Conservation (phyloP, 495 filamentous ascomycete species). For the Xylona heveae region DNA sequence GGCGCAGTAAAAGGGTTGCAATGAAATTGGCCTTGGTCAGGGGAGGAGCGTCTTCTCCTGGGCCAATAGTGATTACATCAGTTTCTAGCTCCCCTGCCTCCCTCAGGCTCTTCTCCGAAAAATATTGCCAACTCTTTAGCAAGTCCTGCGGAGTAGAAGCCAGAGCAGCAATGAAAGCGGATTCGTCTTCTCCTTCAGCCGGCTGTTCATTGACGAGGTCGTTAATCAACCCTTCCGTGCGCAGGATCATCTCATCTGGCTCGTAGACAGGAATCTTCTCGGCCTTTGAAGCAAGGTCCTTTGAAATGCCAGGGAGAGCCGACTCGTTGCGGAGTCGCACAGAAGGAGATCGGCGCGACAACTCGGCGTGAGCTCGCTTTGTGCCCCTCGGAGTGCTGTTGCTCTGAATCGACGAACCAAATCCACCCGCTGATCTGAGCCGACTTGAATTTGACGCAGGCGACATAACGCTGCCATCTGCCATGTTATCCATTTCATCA, state of each 20-base stretch:
- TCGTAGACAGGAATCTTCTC: conserved; percentile 23
- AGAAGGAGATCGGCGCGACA: conserved; percentile 18
- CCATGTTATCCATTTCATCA: not conserved
- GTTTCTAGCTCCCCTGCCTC: conserved; percentile 27
- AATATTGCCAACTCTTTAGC: conserved; percentile 32
- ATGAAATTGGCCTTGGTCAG: conserved; percentile 56
- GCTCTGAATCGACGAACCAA: conserved; percentile 24
- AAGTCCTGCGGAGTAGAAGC: conserved; percentile 32
- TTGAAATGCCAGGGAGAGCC: conserved; percentile 26
- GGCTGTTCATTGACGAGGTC: conserved; percentile 29
- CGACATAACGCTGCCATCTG: not conserved
- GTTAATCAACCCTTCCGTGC: conserved; percentile 29
- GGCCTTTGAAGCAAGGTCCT: conserved; percentile 24
- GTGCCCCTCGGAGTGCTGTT: conserved; percentile 22
- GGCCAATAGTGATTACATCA: conserved; percentile 33
- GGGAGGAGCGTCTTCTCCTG: conserved; percentile 30
- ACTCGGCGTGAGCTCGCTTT: conserved; percentile 17
- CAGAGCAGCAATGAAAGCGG: conserved; percentile 30
- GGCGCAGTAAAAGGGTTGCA: conserved; percentile 18
- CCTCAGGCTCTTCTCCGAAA: conserved; percentile 21
- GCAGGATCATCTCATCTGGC: conserved; percentile 28
- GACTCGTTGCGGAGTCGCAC: conserved; percentile 23
- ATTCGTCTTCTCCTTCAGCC: conserved; percentile 26
- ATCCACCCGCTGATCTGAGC: conserved; percentile 4
- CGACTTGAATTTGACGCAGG: not conserved